phyloP scores from a whole-genome alignment of 805 yeast species.

The Cyberlindnera suaveolens region DNA sequence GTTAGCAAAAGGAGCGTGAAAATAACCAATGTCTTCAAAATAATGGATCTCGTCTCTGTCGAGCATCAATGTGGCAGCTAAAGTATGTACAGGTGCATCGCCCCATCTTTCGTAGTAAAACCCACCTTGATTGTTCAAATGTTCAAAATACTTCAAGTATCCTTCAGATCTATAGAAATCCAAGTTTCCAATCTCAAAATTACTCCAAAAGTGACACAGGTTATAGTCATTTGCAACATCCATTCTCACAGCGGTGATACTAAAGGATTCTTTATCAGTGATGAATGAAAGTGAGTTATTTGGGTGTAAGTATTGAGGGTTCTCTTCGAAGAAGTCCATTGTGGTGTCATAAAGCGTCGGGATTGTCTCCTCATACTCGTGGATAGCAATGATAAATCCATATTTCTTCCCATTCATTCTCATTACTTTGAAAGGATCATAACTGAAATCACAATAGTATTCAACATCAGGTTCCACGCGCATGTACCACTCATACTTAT shows the following conservation, averaged over 20 bases:
- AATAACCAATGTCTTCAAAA: slow-evolving; percentile 78
- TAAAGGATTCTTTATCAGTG: slow-evolving; percentile 40
- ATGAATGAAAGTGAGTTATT: slow-evolving; percentile 55
- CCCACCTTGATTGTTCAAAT: slow-evolving; percentile 63
- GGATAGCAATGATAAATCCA: slow-evolving; percentile 79
- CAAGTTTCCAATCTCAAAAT: slow-evolving; percentile 71
- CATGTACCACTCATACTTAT: slow-evolving; percentile 83
- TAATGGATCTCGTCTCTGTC: slow-evolving; percentile 60
- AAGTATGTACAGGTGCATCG: slow-evolving; percentile 85
- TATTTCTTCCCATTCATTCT: slow-evolving; percentile 71
- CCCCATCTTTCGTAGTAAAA: slow-evolving; percentile 92
- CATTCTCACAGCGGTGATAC: slow-evolving; percentile 26
- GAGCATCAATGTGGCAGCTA: slow-evolving; percentile 57
- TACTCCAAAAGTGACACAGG: slow-evolving; percentile 84
- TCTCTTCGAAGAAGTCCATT: slow-evolving; percentile 51
- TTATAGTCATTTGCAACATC: slow-evolving; percentile 52
- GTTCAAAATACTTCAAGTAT: slow-evolving; percentile 55
- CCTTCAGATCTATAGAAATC: slow-evolving; percentile 63
- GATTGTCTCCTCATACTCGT: slow-evolving; percentile 80
- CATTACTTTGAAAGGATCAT: slow-evolving; percentile 83
- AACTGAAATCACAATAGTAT: slow-evolving; percentile 80
- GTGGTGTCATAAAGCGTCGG: slow-evolving; percentile 76
- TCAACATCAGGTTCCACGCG: slow-evolving; percentile 92
- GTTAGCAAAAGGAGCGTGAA: slow-evolving; percentile 61
- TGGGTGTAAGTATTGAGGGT: slow-evolving; percentile 58